Conservation (phyloP, 352 stramenopile species). For the Phytophthora cryptogea region DNA sequence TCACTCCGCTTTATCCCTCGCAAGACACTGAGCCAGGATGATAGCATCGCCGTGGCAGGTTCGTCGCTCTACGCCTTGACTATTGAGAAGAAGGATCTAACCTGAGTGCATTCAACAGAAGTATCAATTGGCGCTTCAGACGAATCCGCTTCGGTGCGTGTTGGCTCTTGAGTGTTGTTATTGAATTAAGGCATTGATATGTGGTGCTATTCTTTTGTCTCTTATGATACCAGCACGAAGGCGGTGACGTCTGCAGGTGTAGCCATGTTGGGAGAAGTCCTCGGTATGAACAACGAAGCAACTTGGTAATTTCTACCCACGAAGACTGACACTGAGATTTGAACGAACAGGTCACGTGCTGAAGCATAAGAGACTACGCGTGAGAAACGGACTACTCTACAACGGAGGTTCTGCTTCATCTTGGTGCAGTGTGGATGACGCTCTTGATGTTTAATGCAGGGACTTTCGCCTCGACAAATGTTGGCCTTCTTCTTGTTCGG, state of each 20-base stretch:
- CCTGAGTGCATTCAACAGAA: constrained; percentile 32
- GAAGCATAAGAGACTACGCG: constrained; percentile 69
- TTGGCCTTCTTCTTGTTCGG: constrained; percentile 74
- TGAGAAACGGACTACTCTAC: constrained; percentile 18
- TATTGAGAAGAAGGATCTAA: not conserved
- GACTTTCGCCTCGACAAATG: constrained; percentile 66
- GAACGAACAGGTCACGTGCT: constrained; percentile 55
- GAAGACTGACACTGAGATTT: constrained; percentile 2
- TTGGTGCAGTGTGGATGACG: not conserved
- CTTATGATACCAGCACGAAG: constrained; percentile 55
- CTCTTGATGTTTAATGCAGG: constrained; percentile 31
- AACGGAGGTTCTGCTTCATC: not conserved
- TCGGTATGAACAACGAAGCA: constrained; percentile 39
- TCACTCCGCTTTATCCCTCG: constrained; percentile 17
- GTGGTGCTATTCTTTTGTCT: not conserved
- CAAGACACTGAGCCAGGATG: constrained; percentile 8
- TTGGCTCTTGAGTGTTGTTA: not conserved
- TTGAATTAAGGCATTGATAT: not conserved
- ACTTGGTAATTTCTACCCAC: not conserved
- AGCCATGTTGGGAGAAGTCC: constrained; percentile 65
- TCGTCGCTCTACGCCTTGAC: not conserved
- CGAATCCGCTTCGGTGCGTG: constrained; percentile 52
- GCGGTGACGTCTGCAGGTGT: constrained; percentile 64
- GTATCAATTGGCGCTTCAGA: constrained; percentile 63
- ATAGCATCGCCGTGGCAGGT: constrained; percentile 45